A percentile compares a stretch with the other conserved stretches of the same genome.
These are phyloP conservation scores for Spencermartinsiella ligniputridi DNA, from an alignment of 1,139 yeast species.

Conservation along the genomic window DNA sequence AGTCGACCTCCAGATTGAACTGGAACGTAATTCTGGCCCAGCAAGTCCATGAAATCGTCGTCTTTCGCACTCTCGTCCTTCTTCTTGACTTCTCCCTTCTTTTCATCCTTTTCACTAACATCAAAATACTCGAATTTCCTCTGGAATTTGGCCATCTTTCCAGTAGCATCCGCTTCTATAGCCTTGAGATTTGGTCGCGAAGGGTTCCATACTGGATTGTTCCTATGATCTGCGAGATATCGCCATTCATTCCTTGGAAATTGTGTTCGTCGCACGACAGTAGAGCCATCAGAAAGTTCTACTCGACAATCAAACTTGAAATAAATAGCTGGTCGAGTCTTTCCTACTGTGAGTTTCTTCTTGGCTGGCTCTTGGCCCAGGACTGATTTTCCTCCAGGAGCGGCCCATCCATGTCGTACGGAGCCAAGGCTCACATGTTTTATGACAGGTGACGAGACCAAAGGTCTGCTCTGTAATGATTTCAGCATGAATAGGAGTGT, in stretches of 20 bases:
- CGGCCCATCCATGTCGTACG: constrained; percentile 20
- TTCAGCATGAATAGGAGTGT: too few relatives aligned
- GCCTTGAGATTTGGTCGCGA: constrained; percentile 71
- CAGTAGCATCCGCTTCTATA: constrained; percentile 77
- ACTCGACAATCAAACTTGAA: constrained; percentile 83
- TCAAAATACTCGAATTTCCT: constrained; percentile 56
- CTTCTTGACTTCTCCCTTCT: constrained; percentile 27
- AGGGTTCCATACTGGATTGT: constrained; percentile 83
- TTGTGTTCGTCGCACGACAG: constrained; percentile 74
- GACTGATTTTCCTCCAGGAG: constrained; percentile 26
- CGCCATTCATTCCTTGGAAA: constrained; percentile 84
- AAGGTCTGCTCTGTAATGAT: not conserved
- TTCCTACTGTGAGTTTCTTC: constrained; percentile 50
- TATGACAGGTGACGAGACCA: not conserved
- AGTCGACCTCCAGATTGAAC: constrained; percentile 62
- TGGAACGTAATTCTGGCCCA: constrained; percentile 61
- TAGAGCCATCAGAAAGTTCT: constrained; percentile 91
- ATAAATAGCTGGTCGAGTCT: constrained; percentile 89
- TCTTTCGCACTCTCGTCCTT: constrained; percentile 25
- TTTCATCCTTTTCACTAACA: constrained; percentile 16
- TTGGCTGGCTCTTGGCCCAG: constrained; percentile 22
- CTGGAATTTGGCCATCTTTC: constrained; percentile 80
- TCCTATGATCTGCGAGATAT: constrained; percentile 85
- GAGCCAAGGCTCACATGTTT: not conserved
- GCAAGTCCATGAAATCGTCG: constrained; percentile 52